These are phyloP conservation scores for Leucosporidium creatinivorum DNA, from an alignment of 768 basidiomycete species.

Conservation along the genomic window DNA sequence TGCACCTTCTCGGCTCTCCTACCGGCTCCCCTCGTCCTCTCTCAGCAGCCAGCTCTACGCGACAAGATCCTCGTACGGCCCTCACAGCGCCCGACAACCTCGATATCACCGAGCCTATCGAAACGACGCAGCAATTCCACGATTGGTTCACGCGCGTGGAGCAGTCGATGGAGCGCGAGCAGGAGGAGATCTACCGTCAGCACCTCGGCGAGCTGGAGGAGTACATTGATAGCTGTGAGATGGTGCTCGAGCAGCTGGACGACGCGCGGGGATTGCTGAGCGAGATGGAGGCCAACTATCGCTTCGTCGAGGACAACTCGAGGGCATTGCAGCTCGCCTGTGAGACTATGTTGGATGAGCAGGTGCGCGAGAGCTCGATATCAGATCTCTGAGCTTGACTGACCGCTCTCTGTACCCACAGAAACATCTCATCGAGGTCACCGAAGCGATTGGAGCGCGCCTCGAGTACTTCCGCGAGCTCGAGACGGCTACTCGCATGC, in stretches of 20 bases:
- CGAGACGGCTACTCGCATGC: constrained; percentile 82
- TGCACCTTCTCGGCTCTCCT: background rate
- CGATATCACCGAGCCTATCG: constrained; percentile 50
- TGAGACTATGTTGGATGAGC: constrained; percentile 78
- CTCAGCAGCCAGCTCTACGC: background rate
- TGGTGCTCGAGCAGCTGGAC: constrained; percentile 62
- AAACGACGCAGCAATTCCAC: constrained; percentile 91
- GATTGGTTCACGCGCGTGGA: constrained; percentile 93
- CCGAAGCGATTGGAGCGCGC: constrained; percentile 71
- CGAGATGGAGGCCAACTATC: constrained; percentile 76
- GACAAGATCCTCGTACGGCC: background rate
- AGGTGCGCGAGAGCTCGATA: constrained; percentile 49
- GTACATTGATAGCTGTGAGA: constrained; percentile 70
- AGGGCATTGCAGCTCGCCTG: constrained; percentile 84
- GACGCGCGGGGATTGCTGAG: constrained; percentile 66
- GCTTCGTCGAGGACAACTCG: constrained; percentile 85
- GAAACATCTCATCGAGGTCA: constrained; percentile 69
- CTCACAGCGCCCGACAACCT: background rate
- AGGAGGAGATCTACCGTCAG: constrained; percentile 83
- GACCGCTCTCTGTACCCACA: constrained; percentile 38
- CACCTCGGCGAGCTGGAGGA: constrained; percentile 69
- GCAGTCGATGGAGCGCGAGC: constrained; percentile 79
- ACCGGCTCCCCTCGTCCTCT: background rate
- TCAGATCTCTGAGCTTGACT: background rate
- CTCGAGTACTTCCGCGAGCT: constrained; percentile 92